These are phyloP conservation scores for Tetracladium maxilliforme DNA, from an alignment of 2,329 filamentous ascomycete genomes.

Conservation along the genomic window DNA sequence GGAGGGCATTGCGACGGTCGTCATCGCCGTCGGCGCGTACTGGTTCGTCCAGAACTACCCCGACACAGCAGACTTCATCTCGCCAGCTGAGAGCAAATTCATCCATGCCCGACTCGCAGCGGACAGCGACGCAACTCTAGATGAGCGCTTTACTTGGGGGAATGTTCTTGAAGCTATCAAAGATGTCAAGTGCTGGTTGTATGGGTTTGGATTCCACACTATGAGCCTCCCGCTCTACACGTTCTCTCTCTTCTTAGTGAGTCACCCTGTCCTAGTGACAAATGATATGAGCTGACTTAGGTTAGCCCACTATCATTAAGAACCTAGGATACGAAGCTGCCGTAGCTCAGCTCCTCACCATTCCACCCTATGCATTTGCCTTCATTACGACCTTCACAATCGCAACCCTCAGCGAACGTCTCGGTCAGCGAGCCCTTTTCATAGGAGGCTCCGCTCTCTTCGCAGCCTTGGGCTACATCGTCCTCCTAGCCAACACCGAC, in stretches of 20 bases:
- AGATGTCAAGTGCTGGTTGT: constrained; percentile 60
- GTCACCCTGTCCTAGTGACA: constrained; percentile 16
- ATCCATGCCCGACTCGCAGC: constrained; percentile 48
- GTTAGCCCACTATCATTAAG: constrained; percentile 34
- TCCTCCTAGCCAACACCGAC: constrained; percentile 35
- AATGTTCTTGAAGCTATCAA: constrained; percentile 48
- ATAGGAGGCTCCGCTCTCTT: constrained; percentile 41
- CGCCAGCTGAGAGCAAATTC: constrained; percentile 40
- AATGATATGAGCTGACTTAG: constrained; percentile 2
- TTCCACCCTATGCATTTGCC: constrained; percentile 49
- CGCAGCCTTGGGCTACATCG: constrained; percentile 46
- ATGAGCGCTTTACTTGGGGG: constrained; percentile 54
- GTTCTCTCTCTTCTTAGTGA: constrained; percentile 35
- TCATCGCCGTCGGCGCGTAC: constrained; percentile 32
- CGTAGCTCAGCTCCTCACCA: constrained; percentile 40
- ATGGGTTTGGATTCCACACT: constrained; percentile 57
- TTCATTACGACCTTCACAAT: constrained; percentile 42
- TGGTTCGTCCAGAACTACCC: constrained; percentile 56
- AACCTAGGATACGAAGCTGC: constrained; percentile 37
- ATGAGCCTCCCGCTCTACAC: constrained; percentile 50
- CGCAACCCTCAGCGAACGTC: constrained; percentile 44
- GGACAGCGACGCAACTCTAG: constrained; percentile 54
- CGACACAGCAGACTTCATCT: constrained; percentile 17
- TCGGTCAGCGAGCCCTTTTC: constrained; percentile 43
- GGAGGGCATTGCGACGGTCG: constrained; percentile 40